Evolutionary conservation across 345 rosid genomes (phyloP).

Genomic region (Pistacia vera): DNA sequence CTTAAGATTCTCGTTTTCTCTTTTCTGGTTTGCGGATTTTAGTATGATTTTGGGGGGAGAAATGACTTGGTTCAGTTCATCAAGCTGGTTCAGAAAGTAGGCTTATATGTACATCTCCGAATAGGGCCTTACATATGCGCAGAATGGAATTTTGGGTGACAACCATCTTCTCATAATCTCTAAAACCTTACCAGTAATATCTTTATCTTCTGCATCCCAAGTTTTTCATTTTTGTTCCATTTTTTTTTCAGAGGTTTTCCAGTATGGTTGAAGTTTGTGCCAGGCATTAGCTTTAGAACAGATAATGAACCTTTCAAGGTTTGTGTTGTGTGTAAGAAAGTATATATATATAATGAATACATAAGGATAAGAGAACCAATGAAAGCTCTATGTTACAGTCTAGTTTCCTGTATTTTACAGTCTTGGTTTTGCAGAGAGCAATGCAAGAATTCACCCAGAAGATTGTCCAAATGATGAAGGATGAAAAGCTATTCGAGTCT

Average conservation of each 20-base stretch:
- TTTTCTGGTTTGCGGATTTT: constrained; percentile 2
- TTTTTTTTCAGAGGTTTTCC: constrained; percentile 59
- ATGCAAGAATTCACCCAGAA: constrained; percentile 73
- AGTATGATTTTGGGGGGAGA: constrained; percentile 69
- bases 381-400: too few relatives aligned
- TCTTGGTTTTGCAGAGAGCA: constrained; percentile 28
- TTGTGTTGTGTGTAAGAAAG: not conserved
- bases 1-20: not conserved
- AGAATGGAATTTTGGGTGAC: constrained; percentile 81
- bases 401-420: too few relatives aligned
- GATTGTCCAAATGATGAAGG: constrained; percentile 83
- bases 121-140: constrained; percentile 77
- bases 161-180: not conserved
- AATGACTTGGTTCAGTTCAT: constrained; percentile 58
- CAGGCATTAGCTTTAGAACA: constrained; percentile 84
- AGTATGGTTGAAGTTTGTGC: constrained; percentile 87
- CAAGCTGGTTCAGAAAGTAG: constrained; percentile 54
- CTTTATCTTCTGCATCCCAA: not conserved
- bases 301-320: constrained; percentile 89
- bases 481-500: constrained; percentile 61
- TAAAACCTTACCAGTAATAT: not conserved
- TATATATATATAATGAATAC: not conserved
- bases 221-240: not conserved
- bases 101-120: constrained; percentile 64
- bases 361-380: not conserved